A percentile compares a stretch with the other conserved stretches of the same genome.
These are phyloP conservation scores for Aspergillus fructus DNA, from an alignment of 2,329 filamentous ascomycete genomes.

Conservation along the genomic window DNA sequence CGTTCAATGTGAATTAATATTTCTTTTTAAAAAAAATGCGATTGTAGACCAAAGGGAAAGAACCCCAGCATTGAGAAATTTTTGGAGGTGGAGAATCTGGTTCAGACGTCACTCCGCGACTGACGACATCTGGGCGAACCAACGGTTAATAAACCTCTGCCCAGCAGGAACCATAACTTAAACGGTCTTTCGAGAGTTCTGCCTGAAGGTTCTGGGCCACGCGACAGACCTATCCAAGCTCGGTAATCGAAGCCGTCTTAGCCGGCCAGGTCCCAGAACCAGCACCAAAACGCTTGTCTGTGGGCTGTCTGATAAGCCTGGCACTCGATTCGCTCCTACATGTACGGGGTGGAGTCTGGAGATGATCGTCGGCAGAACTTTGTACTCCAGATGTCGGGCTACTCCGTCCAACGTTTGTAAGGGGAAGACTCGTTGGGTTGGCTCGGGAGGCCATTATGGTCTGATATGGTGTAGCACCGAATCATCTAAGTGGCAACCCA, in stretches of 20 bases:
- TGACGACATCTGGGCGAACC: neutral
- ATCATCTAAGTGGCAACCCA: no score
- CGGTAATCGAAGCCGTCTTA: slow-evolving; percentile 26
- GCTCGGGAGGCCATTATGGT: neutral
- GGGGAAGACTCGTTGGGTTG: neutral
- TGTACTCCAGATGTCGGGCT: neutral
- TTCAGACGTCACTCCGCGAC: slow-evolving; percentile 4
- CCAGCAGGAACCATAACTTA: slow-evolving; percentile 8
- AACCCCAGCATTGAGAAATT: neutral
- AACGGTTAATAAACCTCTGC: neutral
- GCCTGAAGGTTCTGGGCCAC: neutral
- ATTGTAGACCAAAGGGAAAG: neutral
- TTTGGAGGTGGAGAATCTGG: neutral
- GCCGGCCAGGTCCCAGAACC: slow-evolving; percentile 15
- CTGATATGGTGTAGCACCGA: neutral
- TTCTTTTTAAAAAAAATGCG: neutral
- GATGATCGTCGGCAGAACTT: neutral
- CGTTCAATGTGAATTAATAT: neutral
- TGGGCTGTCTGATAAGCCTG: slow-evolving; percentile 8
- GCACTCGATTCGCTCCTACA: neutral
- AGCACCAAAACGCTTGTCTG: slow-evolving; percentile 2
- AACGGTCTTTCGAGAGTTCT: neutral
- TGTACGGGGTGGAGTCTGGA: neutral
- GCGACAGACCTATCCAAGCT: neutral
- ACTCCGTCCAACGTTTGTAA: no score